Evolutionary conservation across 2,329 filamentous ascomycete species (phyloP), one percentile per base, ranked within the genome.

Genomic region (Aspergillus caelatus): DNA sequence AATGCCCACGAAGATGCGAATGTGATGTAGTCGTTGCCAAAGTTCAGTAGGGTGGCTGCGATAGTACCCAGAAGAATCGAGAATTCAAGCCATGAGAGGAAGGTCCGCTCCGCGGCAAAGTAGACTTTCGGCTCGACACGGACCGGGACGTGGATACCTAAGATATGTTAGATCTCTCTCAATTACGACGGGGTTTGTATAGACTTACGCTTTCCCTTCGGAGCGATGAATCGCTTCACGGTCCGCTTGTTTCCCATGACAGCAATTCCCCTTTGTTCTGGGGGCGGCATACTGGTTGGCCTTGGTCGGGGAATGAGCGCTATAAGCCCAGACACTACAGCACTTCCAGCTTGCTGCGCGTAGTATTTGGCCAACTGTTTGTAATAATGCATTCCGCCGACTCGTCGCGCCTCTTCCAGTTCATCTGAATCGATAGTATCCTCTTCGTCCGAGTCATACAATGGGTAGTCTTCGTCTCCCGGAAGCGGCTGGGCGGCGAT

Each of bases 71-170:
- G 89, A 75, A 97, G 94, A 74, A 98, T 96, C 57, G 91, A 94
- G 80, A 96, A 98, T 79, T 99, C 94, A 72, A 99, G 91, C 93
- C 95, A 99, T 67, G 93, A 92, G 62, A 99, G 85, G 80, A 97
- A 99, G 0, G 95, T 99, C 68, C 95, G 88, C 79, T 99, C 95
- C 0, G 93, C 94, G 26, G 95, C 95, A 75, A 99, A 97, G 78
- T 93, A 97, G 57, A 99, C 95, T 81, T 99, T 99, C 39, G 95
- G 95, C 79, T 99, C 95, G 39, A 99, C 94, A 56, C 95, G 89
- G 61, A 98, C 90, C 16, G 94, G 94, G 28, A 99, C 95, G 73
- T 98, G 94, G 63, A 99, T 98, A 77, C 92, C 92, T 87, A 84
- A 76, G 21, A 50, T 19, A 5, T 19, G 62, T 72, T 61, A 71